Evolutionary conservation across 202 grass and related monocot species (phyloP).

Genomic region (Tripidium arundinaceum): DNA sequence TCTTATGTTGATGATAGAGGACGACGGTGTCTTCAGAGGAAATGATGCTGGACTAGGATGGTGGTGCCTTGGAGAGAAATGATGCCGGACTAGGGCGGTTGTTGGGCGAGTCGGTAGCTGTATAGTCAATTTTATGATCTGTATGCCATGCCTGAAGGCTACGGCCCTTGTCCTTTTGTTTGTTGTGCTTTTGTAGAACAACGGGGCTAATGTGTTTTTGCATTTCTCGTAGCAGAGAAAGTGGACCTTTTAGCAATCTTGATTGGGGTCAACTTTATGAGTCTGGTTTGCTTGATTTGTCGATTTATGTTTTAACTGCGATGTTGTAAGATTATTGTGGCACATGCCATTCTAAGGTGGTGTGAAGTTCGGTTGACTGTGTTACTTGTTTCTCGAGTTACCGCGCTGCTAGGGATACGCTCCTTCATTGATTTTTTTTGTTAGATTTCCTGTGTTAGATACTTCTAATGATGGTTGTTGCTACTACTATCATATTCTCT

Average conservation of each 20-base stretch:
- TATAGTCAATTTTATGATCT: conserved; percentile 28
- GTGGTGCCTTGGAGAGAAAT: conserved; percentile 20
- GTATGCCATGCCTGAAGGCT: neutral
- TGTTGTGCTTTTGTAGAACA: conserved; percentile 5
- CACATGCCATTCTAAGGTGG: conserved; percentile 3
- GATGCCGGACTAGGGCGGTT: conserved; percentile 8
- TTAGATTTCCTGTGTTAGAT: conserved; percentile 10
- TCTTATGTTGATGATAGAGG: neutral
- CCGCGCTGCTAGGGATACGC: neutral
- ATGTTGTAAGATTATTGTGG: neutral
- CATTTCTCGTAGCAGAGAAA: neutral
- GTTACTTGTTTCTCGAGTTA: conserved; percentile 1
- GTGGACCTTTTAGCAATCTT: neutral
- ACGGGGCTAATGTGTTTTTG: neutral
- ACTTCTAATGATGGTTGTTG: neutral
- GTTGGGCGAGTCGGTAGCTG: conserved; percentile 41
- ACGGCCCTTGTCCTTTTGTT: conserved; percentile 15
- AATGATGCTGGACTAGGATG: neutral
- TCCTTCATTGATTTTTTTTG: conserved; percentile 1
- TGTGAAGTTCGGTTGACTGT: conserved; percentile 5
- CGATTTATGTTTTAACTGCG: conserved; percentile 2
- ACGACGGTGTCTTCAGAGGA: neutral
- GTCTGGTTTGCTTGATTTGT: neutral
- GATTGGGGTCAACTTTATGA: neutral
- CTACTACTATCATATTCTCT: neutral